These are phyloP conservation scores for Didymella segeticola DNA, from an alignment of 2,329 filamentous ascomycete genomes.

Conservation along the genomic window DNA sequence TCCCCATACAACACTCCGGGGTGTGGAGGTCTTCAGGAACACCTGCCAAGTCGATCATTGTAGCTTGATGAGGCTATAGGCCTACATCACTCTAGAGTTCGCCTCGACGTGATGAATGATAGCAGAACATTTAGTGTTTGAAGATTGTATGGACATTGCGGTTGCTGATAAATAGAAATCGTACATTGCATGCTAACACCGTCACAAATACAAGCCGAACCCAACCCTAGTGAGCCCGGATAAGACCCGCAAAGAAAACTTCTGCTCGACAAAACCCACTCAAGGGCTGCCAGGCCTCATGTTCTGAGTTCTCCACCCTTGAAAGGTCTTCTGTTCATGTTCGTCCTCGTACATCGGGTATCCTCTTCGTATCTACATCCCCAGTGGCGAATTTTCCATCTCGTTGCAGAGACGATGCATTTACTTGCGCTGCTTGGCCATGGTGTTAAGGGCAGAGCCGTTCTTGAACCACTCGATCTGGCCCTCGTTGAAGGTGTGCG, in stretches of 20 bases:
- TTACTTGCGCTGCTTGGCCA: constrained; percentile 73
- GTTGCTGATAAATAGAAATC: constrained; percentile 32
- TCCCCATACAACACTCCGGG: neutral
- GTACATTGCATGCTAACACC: constrained; percentile 49
- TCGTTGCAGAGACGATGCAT: constrained; percentile 18
- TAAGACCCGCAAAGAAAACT: constrained; percentile 38
- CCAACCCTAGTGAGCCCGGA: constrained; percentile 37
- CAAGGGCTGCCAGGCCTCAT: constrained; percentile 26
- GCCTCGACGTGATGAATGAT: too few species aligned
- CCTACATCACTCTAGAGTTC: neutral
- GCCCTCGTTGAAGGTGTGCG: constrained; percentile 96
- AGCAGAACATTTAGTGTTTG: neutral
- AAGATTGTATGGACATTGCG: constrained; percentile 5
- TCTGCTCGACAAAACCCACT: constrained; percentile 26
- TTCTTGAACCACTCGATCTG: constrained; percentile 99
- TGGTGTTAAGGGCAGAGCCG: constrained; percentile 95
- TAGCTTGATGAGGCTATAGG: neutral
- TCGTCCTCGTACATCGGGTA: constrained; percentile 30
- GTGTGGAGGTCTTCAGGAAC: neutral
- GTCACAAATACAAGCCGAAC: constrained; percentile 47
- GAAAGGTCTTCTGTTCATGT: constrained; percentile 20
- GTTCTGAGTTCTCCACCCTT: constrained; percentile 30
- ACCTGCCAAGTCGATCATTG: neutral
- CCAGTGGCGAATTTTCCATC: constrained; percentile 30
- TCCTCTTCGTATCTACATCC: constrained; percentile 44